A percentile compares a stretch with the other conserved stretches of the same genome.
phyloP scores from a whole-genome alignment of 139 green algal species.

The Deuterostichococcus epilithicus region DNA sequence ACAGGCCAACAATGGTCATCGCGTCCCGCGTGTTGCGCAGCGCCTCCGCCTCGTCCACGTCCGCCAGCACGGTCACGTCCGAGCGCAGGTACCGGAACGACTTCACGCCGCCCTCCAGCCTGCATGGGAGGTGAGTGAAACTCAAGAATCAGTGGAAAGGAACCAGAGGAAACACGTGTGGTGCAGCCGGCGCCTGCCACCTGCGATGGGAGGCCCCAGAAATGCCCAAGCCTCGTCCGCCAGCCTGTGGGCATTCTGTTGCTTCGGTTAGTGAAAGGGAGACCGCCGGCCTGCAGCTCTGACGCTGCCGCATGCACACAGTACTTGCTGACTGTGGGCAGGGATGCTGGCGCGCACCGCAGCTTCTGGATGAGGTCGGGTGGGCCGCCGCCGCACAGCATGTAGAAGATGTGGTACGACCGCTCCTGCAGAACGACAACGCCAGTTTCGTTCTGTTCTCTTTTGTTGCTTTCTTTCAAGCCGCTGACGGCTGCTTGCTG shows the following conservation, averaged over 20 bases:
- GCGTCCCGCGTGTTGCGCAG: slow-evolving; percentile 64
- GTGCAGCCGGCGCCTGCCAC: too few species aligned
- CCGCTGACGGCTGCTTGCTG: too few species aligned
- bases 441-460: too few species aligned
- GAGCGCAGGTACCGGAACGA: slow-evolving; percentile 61
- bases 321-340: not conserved
- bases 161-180: too few species aligned
- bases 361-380: slow-evolving; percentile 16
- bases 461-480: too few species aligned
- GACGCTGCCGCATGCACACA: not conserved
- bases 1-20: slow-evolving; percentile 75
- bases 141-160: too few species aligned
- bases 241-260: not conserved
- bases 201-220: too few species aligned
- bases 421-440: slow-evolving; percentile 53
- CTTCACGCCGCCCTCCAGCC: slow-evolving; percentile 27
- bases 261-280: not conserved
- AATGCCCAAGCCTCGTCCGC: not conserved
- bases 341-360: slow-evolving; percentile 8
- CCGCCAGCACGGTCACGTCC: slow-evolving; percentile 45
- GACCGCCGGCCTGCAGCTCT: too few species aligned
- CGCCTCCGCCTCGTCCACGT: slow-evolving; percentile 74
- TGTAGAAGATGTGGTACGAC: slow-evolving; percentile 98
- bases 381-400: slow-evolving; percentile 61
- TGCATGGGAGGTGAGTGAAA: not conserved